A percentile compares a stretch with the other conserved stretches of the same genome.
These are phyloP conservation scores for Dioscorea alata DNA, from an alignment of 106 monocot species.

Conservation along the genomic window DNA sequence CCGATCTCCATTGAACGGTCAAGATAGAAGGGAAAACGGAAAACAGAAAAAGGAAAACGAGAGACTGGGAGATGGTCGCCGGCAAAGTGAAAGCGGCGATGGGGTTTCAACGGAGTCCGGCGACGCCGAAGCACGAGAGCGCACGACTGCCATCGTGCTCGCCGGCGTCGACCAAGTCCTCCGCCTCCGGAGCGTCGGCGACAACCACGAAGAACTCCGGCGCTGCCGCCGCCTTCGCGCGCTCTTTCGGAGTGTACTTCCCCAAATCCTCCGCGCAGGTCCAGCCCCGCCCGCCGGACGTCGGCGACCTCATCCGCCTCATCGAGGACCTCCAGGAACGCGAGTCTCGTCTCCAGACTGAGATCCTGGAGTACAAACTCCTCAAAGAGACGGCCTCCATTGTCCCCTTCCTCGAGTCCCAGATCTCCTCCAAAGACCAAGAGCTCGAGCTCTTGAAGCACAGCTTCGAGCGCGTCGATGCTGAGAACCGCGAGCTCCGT, in stretches of 20 bases:
- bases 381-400: conserved; percentile 82
- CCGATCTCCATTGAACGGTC: no score
- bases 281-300: conserved; percentile 53
- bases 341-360: conserved; percentile 66
- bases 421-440: conserved; percentile 38
- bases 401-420: conserved; percentile 80
- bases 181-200: background rate
- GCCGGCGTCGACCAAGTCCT: background rate
- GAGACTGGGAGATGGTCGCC: conserved; percentile 49
- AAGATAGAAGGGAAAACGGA: background rate
- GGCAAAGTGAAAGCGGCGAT: conserved; percentile 86
- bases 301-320: conserved; percentile 67
- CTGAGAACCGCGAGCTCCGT: conserved; percentile 42
- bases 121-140: conserved; percentile 37
- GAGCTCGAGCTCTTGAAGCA: conserved; percentile 41
- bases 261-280: conserved; percentile 68
- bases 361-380: conserved; percentile 93
- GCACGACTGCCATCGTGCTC: conserved; percentile 24
- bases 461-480: conserved; percentile 29
- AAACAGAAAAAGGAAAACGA: background rate
- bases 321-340: conserved; percentile 80
- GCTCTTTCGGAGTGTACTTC: conserved; percentile 79
- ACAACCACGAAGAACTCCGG: conserved; percentile 1
- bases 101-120: conserved; percentile 72
- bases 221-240: conserved; percentile 27